A percentile compares a stretch with the other conserved stretches of the same genome.
These are phyloP conservation scores for Pholiota adiposa DNA, from an alignment of 1,284 basidiomycete genomes.

Conservation along the genomic window DNA sequence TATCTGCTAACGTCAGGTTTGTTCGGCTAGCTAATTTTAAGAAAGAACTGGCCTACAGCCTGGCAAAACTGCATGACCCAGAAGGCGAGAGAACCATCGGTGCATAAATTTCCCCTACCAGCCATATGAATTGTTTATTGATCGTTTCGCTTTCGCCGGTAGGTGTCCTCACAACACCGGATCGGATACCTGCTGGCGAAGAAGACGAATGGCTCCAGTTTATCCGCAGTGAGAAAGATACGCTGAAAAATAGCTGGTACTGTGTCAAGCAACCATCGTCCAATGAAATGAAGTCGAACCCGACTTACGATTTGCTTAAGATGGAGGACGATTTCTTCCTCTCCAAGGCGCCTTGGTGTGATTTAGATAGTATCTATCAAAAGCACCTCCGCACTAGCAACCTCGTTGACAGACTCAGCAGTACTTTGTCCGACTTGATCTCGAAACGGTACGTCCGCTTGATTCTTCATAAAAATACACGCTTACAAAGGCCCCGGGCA, in stretches of 20 bases:
- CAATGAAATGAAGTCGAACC: constrained; percentile 52
- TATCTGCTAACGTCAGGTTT: too few species aligned
- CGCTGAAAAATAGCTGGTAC: constrained; percentile 69
- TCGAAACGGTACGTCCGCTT: constrained; percentile 49
- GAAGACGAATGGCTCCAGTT: constrained; percentile 62
- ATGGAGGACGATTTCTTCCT: constrained; percentile 74
- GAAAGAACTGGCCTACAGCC: constrained; percentile 67
- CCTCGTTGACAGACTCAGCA: constrained; percentile 57
- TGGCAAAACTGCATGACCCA: constrained; percentile 61
- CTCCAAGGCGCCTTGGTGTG: constrained; percentile 57
- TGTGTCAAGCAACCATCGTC: constrained; percentile 75
- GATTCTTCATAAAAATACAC: too few species aligned
- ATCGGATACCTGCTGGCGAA: constrained; percentile 68
- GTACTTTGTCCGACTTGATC: constrained; percentile 60
- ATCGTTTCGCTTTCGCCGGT: not conserved
- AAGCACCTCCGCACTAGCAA: constrained; percentile 57
- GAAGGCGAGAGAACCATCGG: constrained; percentile 72
- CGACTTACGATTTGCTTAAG: constrained; percentile 64
- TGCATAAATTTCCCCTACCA: too few species aligned
- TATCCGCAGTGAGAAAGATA: constrained; percentile 58
- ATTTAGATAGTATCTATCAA: constrained; percentile 50
- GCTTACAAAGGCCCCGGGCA: too few species aligned
- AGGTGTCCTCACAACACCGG: constrained; percentile 84
- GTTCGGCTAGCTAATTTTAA: constrained; percentile 82
- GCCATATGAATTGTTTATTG: not conserved